Conservation (phyloP, 768 basidiomycete species). For the Fistulinella prunicolor region DNA sequence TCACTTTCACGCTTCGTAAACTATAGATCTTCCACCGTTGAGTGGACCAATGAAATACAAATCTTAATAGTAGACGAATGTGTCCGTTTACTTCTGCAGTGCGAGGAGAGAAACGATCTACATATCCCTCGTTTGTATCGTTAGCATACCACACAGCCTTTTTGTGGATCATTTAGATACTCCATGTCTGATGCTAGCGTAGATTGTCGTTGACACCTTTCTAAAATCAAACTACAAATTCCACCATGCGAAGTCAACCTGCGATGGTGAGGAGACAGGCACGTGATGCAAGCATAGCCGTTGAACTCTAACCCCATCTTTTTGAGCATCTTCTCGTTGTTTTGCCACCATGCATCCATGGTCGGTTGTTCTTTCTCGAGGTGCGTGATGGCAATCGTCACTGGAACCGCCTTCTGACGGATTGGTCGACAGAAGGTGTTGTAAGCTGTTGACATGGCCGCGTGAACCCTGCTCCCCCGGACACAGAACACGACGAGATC, state of each 20-base stretch:
- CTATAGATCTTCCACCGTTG: conserved; percentile 3
- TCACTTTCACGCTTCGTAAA: neutral
- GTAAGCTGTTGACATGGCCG: conserved; percentile 16
- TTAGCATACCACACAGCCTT: conserved; percentile 24
- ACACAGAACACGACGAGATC: conserved; percentile 25
- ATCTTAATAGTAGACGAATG: conserved; percentile 2
- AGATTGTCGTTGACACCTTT: conserved; percentile 2
- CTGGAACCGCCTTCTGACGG: conserved; percentile 33
- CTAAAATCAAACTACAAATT: conserved; percentile 12
- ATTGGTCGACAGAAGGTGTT: conserved; percentile 30
- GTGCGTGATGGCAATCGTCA: conserved; percentile 37
- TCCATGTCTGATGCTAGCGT: neutral
- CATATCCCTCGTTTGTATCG: neutral
- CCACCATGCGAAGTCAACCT: conserved; percentile 17
- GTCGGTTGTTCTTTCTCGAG: conserved; percentile 30
- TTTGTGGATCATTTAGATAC: conserved; percentile 1
- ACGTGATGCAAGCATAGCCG: conserved; percentile 30
- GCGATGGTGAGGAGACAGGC: conserved; percentile 13
- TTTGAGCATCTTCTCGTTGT: conserved; percentile 20
- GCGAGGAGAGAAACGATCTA: neutral
- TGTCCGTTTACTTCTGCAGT: neutral
- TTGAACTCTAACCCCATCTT: conserved; percentile 23
- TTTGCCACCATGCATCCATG: conserved; percentile 35
- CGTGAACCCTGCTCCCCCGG: conserved; percentile 17
- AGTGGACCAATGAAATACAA: neutral